phyloP scores from a whole-genome alignment of 148 eudicot species.

The Mesembryanthemum crystallinum region DNA sequence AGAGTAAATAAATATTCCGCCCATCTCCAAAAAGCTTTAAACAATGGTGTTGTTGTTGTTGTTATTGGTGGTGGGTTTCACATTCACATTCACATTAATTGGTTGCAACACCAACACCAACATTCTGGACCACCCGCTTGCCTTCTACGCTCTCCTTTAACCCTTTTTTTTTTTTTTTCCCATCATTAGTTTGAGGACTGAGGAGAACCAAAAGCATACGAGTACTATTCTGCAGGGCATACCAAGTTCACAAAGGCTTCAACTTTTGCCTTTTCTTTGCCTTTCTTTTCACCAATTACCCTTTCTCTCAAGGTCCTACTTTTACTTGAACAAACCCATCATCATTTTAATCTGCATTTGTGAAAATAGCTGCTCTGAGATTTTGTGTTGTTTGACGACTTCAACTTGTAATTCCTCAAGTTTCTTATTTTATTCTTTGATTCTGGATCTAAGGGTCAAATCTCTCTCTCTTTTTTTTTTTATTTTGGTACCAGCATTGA shows the following conservation, averaged over 20 bases:
- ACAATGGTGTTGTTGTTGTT: too few relatives aligned
- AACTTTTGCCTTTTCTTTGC: background rate
- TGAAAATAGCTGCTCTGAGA: background rate
- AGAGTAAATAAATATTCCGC: too few relatives aligned
- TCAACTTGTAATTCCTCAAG: conserved; percentile 18
- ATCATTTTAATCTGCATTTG: background rate
- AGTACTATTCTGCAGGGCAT: background rate
- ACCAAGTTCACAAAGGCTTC: conserved; percentile 11
- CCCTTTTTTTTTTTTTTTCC: conserved; percentile 14
- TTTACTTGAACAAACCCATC: background rate
- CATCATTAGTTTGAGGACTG: too few relatives aligned
- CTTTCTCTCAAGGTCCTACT: too few relatives aligned
- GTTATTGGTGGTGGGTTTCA: too few relatives aligned
- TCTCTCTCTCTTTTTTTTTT: background rate
- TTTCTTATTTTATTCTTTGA: background rate
- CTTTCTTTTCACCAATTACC: conserved; percentile 4
- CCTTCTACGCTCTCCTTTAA: conserved; percentile 3
- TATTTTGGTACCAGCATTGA: conserved; percentile 12
- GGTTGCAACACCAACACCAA: too few relatives aligned
- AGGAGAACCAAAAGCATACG: background rate
- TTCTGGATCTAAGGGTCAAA: conserved; percentile 13
- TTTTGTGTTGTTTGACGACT: conserved; percentile 9
- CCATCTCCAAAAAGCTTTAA: too few relatives aligned
- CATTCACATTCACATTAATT: too few relatives aligned
- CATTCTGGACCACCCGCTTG: conserved; percentile 11